Evolutionary conservation across 2,329 filamentous ascomycete genomes (phyloP).

Genomic region (Delphinella strobiligena): DNA sequence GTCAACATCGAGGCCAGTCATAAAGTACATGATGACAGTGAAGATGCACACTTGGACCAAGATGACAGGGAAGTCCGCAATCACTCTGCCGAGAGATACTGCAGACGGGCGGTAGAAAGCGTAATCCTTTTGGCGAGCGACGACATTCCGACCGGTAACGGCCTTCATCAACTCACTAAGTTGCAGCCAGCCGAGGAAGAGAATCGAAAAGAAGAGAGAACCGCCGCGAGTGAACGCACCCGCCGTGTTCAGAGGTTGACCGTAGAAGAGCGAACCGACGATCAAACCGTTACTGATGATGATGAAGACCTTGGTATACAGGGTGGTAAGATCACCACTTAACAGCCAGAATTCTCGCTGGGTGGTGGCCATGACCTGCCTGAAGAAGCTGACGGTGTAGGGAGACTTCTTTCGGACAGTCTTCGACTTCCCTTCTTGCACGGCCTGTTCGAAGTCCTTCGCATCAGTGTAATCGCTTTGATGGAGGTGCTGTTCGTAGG

Average conservation of each 20-base stretch:
- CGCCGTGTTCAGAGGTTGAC: conserved; percentile 44
- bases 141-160: conserved; percentile 58
- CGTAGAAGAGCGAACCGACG: conserved; percentile 69
- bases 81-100: conserved; percentile 47
- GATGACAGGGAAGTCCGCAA: conserved; percentile 52
- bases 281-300: conserved; percentile 64
- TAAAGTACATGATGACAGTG: conserved; percentile 53
- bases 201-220: conserved; percentile 52
- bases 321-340: conserved; percentile 58
- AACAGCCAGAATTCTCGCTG: conserved; percentile 69
- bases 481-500: conserved; percentile 46
- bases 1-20: conserved; percentile 45
- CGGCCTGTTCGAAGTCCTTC: conserved; percentile 52
- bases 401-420: conserved; percentile 53
- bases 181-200: conserved; percentile 60
- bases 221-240: conserved; percentile 54
- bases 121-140: conserved; percentile 54
- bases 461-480: conserved; percentile 49
- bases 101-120: conserved; percentile 60
- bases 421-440: conserved; percentile 55
- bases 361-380: conserved; percentile 58
- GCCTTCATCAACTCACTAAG: conserved; percentile 69
- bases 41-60: conserved; percentile 48
- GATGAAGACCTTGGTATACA: conserved; percentile 71
- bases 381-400: conserved; percentile 63